phyloP scores from a whole-genome alignment of 1,284 basidiomycete genomes.

The Serendipita sp. region DNA sequence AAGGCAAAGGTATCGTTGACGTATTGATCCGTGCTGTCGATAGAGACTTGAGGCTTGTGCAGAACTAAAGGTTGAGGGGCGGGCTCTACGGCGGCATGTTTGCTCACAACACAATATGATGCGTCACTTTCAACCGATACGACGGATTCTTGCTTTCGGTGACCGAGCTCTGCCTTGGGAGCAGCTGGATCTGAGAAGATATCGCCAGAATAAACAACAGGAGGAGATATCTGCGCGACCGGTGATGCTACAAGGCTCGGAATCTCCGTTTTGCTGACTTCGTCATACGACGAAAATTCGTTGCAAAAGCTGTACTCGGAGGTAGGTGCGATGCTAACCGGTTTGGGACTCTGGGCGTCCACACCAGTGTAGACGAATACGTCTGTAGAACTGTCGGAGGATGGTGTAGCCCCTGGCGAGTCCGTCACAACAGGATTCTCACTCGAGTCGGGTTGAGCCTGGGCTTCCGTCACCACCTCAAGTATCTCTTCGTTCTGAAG shows the following conservation, averaged over 20 bases:
- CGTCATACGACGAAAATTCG: constrained; percentile 5
- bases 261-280: neutral
- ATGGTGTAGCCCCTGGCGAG: neutral
- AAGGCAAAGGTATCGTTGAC: constrained; percentile 3
- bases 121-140: neutral
- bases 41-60: neutral
- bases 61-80: neutral
- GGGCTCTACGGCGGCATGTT: neutral
- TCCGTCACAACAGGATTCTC: neutral
- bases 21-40: neutral
- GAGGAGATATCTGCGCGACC: neutral
- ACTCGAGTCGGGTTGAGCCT: neutral
- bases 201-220: neutral
- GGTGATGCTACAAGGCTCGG: neutral
- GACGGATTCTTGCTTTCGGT: neutral
- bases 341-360: neutral
- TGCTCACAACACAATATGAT: constrained; percentile 1
- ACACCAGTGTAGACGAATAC: constrained; percentile 3
- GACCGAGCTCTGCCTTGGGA: neutral
- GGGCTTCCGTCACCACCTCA: neutral
- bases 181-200: neutral
- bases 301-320: neutral
- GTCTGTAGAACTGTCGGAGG: neutral
- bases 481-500: neutral
- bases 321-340: neutral